These are phyloP conservation scores for Borovskyia barvae DNA, from an alignment of 208 protist species.

Conservation along the genomic window DNA sequence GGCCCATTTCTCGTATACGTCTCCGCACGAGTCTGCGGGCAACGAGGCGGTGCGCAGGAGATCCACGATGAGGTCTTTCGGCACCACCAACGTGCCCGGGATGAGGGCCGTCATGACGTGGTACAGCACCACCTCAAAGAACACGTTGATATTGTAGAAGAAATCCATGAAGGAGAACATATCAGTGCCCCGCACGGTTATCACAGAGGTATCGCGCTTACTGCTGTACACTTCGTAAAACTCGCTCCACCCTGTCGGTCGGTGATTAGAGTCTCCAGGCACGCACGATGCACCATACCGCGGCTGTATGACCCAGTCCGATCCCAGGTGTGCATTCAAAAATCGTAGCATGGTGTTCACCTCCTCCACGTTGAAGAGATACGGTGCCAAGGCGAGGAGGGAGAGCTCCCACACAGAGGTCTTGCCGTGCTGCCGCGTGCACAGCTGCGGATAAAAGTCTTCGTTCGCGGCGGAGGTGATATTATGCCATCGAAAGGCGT, in stretches of 20 bases:
- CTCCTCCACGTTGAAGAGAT: conserved; percentile 62
- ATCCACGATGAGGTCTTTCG: conserved; percentile 59
- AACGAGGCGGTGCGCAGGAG: conserved; percentile 57
- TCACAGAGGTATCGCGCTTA: conserved; percentile 51
- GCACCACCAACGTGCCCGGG: conserved; percentile 52
- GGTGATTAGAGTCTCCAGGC: conserved; percentile 39
- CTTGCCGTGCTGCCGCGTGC: conserved; percentile 54
- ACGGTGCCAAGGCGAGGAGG: conserved; percentile 55
- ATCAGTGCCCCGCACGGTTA: conserved; percentile 75
- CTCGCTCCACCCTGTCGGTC: conserved; percentile 54
- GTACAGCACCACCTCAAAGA: conserved; percentile 73
- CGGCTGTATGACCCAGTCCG: conserved; percentile 63
- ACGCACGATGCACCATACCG: conserved; percentile 49
- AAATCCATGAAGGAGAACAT: conserved; percentile 71
- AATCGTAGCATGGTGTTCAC: conserved; percentile 58
- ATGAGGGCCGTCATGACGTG: conserved; percentile 63
- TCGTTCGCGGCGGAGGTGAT: conserved; percentile 28
- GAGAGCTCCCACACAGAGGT: conserved; percentile 72
- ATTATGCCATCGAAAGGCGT: conserved; percentile 58
- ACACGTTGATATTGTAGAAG: conserved; percentile 77
- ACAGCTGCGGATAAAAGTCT: conserved; percentile 80
- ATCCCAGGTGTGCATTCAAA: conserved; percentile 59
- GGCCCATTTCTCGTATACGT: conserved; percentile 12
- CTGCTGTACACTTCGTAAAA: conserved; percentile 79
- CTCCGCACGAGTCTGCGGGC: conserved; percentile 19